A percentile compares a stretch with the other conserved stretches of the same genome.
phyloP scores from a whole-genome alignment of 2,329 filamentous ascomycete genomes.

The Westerdykella ornata region DNA sequence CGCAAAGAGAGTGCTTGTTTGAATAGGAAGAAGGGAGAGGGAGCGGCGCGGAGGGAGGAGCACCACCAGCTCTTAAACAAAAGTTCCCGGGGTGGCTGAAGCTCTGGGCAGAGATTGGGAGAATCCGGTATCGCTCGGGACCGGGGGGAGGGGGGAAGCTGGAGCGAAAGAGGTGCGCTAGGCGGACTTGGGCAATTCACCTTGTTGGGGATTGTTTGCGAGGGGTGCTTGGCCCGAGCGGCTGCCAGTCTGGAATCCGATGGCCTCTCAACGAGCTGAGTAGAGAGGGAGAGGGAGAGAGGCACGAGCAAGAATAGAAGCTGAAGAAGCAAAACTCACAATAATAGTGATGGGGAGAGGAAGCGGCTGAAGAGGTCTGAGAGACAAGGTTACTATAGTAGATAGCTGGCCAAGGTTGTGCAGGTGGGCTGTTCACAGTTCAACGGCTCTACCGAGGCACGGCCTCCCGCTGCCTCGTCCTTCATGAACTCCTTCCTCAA shows the following conservation, averaged over 20 bases:
- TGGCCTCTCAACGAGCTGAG: background rate
- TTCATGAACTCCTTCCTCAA: too few relatives aligned
- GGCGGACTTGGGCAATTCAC: too few relatives aligned
- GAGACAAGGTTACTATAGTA: too few relatives aligned
- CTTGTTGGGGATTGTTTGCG: background rate
- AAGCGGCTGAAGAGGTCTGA: too few relatives aligned
- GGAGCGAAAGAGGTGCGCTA: background rate
- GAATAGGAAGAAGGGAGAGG: constrained; percentile 6
- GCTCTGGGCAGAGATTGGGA: background rate
- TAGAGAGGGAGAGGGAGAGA: too few relatives aligned
- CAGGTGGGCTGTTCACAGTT: too few relatives aligned
- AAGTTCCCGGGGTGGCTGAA: background rate
- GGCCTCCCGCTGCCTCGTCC: background rate
- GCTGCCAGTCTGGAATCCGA: background rate
- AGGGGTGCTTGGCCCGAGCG: background rate
- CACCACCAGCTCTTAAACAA: background rate
- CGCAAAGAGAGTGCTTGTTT: constrained; percentile 42
- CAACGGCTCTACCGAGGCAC: too few relatives aligned
- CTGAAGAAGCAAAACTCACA: background rate
- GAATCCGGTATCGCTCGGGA: background rate
- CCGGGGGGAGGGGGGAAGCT: too few relatives aligned
- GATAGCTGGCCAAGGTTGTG: too few relatives aligned
- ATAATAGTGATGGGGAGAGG: background rate
- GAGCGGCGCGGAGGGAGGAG: background rate
- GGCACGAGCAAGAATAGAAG: background rate